Evolutionary conservation across 2,329 filamentous ascomycete species (phyloP), one percentile per base, ranked within the genome.

Genomic region (Hypoxylon sp.): DNA sequence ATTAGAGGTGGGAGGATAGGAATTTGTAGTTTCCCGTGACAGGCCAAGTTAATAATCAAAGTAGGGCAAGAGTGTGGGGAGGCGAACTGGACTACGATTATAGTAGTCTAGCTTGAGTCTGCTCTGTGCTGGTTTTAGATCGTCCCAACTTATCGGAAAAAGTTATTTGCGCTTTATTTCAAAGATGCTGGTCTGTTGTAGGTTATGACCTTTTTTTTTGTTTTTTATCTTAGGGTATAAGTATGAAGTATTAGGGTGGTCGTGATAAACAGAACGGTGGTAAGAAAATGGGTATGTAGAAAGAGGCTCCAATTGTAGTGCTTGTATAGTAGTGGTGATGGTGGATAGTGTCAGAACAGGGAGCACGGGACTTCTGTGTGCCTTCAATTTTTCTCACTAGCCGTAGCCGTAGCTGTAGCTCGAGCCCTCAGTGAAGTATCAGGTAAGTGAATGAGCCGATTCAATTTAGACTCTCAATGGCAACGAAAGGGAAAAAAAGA

Each of bases 1-100:
- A 55, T 47, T 46, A 45, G 44, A 52, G 40, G 65, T 55, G 65
- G 63, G 60, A 51, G 47, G 42, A 55, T 60, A 56, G 57, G 58
- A 67, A 67, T 69, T 69, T 69, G 66, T 68, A 69, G 54, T 58
- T 59, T 51, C 55, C 51, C 42, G 50, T 57, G 55, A 53, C 50
- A 53, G 42, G 43, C 25, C n/a, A 56, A 51, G 46, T 56, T 51
- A 59, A 54, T 57, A 57, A 57, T 57, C 55, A 59, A 56, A 57
- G 52, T 54, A 59, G 56, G 56, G 53, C 49, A 57, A 53, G 46
- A 51, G 47, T 60, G 55, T 60, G 57, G 59, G 51, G 55, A 53
- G 51, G 44, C 54, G 40, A 60, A 60, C 38, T 45, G 44, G 44
- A 19, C 54, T 57, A 60, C 44, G 48, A 29, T 42, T 15, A 47